Base-by-base conservation (phyloP, 306 rosid species). In the Alnus rubra region DNA sequence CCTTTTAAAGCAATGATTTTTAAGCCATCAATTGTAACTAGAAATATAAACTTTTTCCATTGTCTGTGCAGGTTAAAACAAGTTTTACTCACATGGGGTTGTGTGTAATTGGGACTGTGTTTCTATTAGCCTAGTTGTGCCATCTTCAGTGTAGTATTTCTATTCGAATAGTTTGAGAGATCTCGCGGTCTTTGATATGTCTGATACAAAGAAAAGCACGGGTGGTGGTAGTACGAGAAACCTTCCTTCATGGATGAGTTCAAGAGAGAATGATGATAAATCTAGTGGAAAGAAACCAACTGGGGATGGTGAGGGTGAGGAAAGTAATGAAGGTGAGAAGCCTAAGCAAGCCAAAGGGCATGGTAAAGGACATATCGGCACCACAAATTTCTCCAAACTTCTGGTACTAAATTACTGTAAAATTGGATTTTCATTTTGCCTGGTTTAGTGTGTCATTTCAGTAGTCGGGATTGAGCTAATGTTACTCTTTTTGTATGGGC, bases 201-300 rank as follows among this genome's bases (percentile, higher is more conserved):
- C 94, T 77, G 77, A 72, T 80, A 48, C 71, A 2, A 85, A 81
- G 76, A 11, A 70, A 47, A 55, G 78, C 31, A 14, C 59, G 60
- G 82, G 73, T 18, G n/a, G 59, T 50, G 77, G 71, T 78, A 74
- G 76, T 73, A 80, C 79, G 92, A 87, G 92, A 65, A 89, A 78
- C 83, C 88, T 90, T 75, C 95, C 98, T 42, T 82, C 93, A 7
- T 93, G 97, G 95, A 82, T 80, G 86, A 83, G 85, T 84, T 82
- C 85, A 64, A 83, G 73, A 65, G 89, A 79, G 16, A 83, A 79
- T 35, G 87, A 78, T 69, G 49, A 70, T 71, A 81, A 52, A 48
- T 79, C 69, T 60, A 4, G 74, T 53, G 86, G 76, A 60, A 88
- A 84, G 83, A 86, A 88, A 73, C 87, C 78, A 23, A 55, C 54